Percentiles rank a stretch among this genome's conserved stretches.
Evolutionary conservation across 2,329 filamentous ascomycete species (phyloP).

Genomic region (Aspergillus pseudoviridinutans): DNA sequence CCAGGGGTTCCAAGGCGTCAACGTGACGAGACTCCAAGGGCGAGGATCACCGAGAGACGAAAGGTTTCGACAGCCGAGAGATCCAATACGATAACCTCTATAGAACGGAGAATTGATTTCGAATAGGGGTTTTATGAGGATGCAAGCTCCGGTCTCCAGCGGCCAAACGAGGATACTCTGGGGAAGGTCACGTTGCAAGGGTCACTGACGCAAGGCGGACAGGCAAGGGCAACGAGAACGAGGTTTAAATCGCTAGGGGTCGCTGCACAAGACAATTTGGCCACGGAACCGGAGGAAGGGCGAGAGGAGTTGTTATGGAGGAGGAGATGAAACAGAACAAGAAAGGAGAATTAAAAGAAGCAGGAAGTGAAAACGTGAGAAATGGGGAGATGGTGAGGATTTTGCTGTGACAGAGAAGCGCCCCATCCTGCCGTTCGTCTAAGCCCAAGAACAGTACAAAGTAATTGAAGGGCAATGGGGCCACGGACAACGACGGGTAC

Average conservation of each 20-base stretch:
- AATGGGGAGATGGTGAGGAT: constrained; percentile 7
- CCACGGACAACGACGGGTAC: constrained; percentile 18
- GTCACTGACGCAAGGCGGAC: constrained; percentile 27
- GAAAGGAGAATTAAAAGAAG: constrained; percentile 13
- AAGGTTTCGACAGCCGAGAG: constrained; percentile 15
- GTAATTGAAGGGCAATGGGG: constrained; percentile 14
- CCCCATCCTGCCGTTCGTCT: neutral
- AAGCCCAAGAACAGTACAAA: constrained; percentile 8
- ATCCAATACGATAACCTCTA: constrained; percentile 7
- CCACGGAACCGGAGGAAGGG: constrained; percentile 21
- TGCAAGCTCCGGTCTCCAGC: constrained; percentile 21
- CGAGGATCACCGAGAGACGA: constrained; percentile 1
- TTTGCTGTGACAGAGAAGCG: constrained; percentile 11
- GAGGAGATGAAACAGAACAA: constrained; percentile 6
- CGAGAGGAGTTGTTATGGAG: constrained; percentile 1
- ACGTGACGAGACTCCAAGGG: constrained; percentile 9
- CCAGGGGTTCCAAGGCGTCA: constrained; percentile 20
- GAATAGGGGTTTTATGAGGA: constrained; percentile 7
- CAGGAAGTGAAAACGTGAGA: constrained; percentile 8
- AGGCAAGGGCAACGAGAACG: constrained; percentile 20
- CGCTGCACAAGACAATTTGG: constrained; percentile 11
- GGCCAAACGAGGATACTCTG: constrained; percentile 19
- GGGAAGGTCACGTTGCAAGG: constrained; percentile 27
- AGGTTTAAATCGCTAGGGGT: constrained; percentile 15
- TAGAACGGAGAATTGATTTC: constrained; percentile 9